Evolutionary conservation across 2,329 filamentous ascomycete genomes (phyloP), one percentile per base, ranked within the genome.

Genomic region (Colletotrichum melonis): DNA sequence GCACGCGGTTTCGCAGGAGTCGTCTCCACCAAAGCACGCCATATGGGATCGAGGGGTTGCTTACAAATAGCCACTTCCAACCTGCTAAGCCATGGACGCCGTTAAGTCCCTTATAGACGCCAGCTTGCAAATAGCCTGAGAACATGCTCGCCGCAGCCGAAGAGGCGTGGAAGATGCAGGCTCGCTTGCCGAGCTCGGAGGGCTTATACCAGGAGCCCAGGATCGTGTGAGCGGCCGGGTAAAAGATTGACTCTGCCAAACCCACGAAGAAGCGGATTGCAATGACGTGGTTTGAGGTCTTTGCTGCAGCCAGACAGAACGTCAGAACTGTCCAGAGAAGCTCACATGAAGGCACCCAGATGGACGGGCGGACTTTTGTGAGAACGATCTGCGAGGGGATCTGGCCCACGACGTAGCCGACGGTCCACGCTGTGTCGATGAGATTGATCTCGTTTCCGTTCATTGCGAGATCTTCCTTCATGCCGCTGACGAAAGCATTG

Each of bases 61-160:
- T 65, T 38, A 73, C 71, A 30, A 85, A 85, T 5, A 85, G 78
- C 82, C 82, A 86, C 28, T 81, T 80, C 78, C 79, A 85, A 0
- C 81, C 83, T 0, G 80, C 75, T 9, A 81, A 75, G 0, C 88
- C 88, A 8, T 78, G 78, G 0, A 85, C 80, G 0, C 88, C 88
- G 38, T 87, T 86, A 0, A 91, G 81, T 1, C 71, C 71, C 24
- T 86, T 86, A 76, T 90, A 89, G 0, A 87, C 86, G 0, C 86
- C 88, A 0, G 88, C 85, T 79, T 89, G 88, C 0, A 90, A 82
- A 68, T 89, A 90, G 0, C 88, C 88, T 22, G 86, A 87, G 66
- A 90, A 87, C 86, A 91, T 89, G 26, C 82, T 80, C 0, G 87
- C 88, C 0, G 89, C 82, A 3, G 85, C 86, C 11, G 87, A 86